Percentiles rank a stretch among this genome's conserved stretches.
Conservation (phyloP, 1,284 basidiomycete genomes). For the Wolfiporia cocos region DNA sequence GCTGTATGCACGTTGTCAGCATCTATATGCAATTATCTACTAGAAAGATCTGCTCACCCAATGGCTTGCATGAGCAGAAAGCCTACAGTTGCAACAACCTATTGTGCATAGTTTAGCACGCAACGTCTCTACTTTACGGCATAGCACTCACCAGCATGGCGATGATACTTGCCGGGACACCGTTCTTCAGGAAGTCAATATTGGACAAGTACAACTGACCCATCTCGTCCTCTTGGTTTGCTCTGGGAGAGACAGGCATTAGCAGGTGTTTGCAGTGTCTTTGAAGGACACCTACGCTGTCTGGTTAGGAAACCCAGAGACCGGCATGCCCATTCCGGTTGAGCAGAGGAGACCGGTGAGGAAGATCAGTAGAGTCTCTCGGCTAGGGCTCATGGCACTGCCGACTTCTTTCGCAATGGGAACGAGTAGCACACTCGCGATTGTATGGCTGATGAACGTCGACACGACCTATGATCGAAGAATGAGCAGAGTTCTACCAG, state of each 20-base stretch:
- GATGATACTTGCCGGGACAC: conserved; percentile 86
- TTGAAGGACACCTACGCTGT: conserved; percentile 93
- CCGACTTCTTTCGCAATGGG: conserved; percentile 95
- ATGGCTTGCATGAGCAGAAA: conserved; percentile 2
- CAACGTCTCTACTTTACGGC: not conserved
- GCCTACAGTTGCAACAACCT: conserved; percentile 3
- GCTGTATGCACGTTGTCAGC: too few species aligned
- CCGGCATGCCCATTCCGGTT: conserved; percentile 97
- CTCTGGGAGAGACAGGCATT: conserved; percentile 37
- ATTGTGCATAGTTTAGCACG: not conserved
- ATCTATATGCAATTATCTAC: too few species aligned
- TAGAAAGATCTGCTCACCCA: too few species aligned
- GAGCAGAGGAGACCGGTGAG: conserved; percentile 91
- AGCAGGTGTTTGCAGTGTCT: conserved; percentile 72
- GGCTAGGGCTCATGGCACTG: conserved; percentile 59
- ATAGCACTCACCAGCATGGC: conserved; percentile 61
- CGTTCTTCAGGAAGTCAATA: conserved; percentile 89
- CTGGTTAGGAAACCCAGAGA: conserved; percentile 96
- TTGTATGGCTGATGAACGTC: conserved; percentile 94
- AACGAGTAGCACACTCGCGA: conserved; percentile 92
- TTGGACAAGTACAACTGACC: conserved; percentile 85
- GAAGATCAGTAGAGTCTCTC: conserved; percentile 83
- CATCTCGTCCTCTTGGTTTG: conserved; percentile 93
- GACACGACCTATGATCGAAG: conserved; percentile 66
- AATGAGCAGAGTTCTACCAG: too few species aligned